These are phyloP conservation scores for Candida chauliodis DNA, from an alignment of 805 yeast genomes.

Conservation along the genomic window DNA sequence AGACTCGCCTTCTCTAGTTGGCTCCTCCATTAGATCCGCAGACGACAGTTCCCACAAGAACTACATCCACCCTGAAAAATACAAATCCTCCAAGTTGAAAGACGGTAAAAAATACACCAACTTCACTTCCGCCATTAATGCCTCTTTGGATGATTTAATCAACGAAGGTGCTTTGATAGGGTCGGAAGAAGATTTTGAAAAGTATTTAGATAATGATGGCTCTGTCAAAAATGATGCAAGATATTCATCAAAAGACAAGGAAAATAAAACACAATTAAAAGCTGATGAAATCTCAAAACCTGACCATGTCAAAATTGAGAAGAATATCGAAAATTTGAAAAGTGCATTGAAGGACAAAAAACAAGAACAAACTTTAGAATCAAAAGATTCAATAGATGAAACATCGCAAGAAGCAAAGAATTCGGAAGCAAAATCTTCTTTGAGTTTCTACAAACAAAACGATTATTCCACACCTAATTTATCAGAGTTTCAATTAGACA, in stretches of 20 bases:
- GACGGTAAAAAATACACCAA: neutral
- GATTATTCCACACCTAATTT: slow-evolving; percentile 42
- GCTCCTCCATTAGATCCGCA: slow-evolving; percentile 47
- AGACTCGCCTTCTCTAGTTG: slow-evolving; percentile 50
- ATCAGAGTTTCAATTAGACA: slow-evolving; percentile 41
- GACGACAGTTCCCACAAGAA: slow-evolving; percentile 44
- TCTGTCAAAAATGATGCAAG: slow-evolving; percentile 47
- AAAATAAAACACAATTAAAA: slow-evolving; percentile 11
- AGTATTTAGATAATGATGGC: slow-evolving; percentile 52
- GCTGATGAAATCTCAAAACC: too few species aligned
- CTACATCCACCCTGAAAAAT: slow-evolving; percentile 44
- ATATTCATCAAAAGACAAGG: slow-evolving; percentile 16
- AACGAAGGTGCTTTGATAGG: slow-evolving; percentile 45
- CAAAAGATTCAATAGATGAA: too few species aligned
- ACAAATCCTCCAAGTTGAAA: slow-evolving; percentile 9
- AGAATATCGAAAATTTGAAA: slow-evolving; percentile 1
- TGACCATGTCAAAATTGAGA: slow-evolving; percentile 10
- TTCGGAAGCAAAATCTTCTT: slow-evolving; percentile 1
- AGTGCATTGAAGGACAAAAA: slow-evolving; percentile 10
- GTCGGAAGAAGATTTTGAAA: slow-evolving; percentile 51
- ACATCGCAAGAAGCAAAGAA: neutral
- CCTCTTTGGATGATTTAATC: slow-evolving; percentile 50
- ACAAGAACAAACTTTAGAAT: too few species aligned
- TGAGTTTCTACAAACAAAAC: slow-evolving; percentile 7
- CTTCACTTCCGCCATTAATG: slow-evolving; percentile 34